Evolutionary conservation across 1,284 basidiomycete genomes (phyloP), one percentile per base, ranked within the genome.

Genomic region (Termitomyces sp.): DNA sequence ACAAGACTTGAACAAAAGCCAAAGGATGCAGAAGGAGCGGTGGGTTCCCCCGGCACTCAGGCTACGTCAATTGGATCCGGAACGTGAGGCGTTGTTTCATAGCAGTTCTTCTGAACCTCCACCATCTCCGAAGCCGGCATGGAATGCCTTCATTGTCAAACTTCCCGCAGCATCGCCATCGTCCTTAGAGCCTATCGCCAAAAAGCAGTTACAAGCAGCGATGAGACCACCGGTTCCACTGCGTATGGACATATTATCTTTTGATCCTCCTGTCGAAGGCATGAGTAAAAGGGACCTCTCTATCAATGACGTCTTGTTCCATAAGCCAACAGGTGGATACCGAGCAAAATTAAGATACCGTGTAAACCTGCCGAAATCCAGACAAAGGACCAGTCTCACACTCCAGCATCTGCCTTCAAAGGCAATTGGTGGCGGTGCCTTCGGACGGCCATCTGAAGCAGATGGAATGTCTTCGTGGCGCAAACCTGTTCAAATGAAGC

Each of bases 241-340:
- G 7, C 79, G 80, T 38, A 79, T 83, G 64, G 88, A 92, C 58
- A 75, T 84, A 13, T 72, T 90, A 53, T 85, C 88, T 3, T 92
- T 87, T 72, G 79, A 84, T 26, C 90, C 91, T 26, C 86, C 88
- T 6, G 75, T 91, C 7, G 79, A 81, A 53, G 80, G 80, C 37
- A 83, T 88, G 74, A 79, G 66, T 44, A 76, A 72, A 24, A 72
- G 74, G 37, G 82, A 84, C 43, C 73, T 90, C 34, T 83, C 83
- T 3, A 61, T 90, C 28, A 86, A 91, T 58, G 85, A 90, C 16
- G 68, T 86, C 39, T 70, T 96, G 37, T 84, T 93, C 63, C 74
- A 69, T 46, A 77, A 72, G 56, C 68, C 73, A n/a, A 63, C 60
- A 28, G 48, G 60, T 5, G 54, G 54, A 13, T 66, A 63, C 59